phyloP scores from a whole-genome alignment of 176 grass and related monocot species.

The Eremochloa ophiuroides region DNA sequence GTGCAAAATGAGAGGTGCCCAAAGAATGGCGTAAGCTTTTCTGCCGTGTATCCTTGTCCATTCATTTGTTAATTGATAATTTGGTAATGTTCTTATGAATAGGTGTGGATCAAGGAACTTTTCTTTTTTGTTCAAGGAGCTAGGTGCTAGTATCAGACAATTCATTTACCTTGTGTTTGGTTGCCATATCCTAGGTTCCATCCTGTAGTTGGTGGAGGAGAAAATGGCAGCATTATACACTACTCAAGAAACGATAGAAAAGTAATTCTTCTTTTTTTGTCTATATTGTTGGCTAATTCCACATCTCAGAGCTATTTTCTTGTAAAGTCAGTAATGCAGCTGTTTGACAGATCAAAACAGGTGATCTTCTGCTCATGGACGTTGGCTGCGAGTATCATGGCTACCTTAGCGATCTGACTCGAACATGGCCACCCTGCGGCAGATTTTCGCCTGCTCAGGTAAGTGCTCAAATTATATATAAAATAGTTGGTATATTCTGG shows the following conservation, averaged over 20 bases:
- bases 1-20: slow-evolving; percentile 96
- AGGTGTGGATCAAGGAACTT: neutral
- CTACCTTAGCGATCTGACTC: slow-evolving; percentile 87
- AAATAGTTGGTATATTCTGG: neutral
- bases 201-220: slow-evolving; percentile 86
- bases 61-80: slow-evolving; percentile 12
- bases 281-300: neutral
- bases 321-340: slow-evolving; percentile 35
- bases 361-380: slow-evolving; percentile 93
- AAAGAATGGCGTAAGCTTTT: slow-evolving; percentile 93
- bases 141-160: neutral
- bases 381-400: slow-evolving; percentile 97
- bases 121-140: neutral
- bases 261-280: slow-evolving; percentile 25
- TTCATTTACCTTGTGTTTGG: neutral
- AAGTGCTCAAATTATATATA: neutral
- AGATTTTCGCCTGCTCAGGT: slow-evolving; percentile 88
- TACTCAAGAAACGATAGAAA: slow-evolving; percentile 89
- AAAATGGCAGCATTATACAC: slow-evolving; percentile 88
- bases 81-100: neutral
- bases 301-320: slow-evolving; percentile 16
- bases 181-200: slow-evolving; percentile 65
- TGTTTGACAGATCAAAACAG: slow-evolving; percentile 67
- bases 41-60: slow-evolving; percentile 13
- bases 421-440: slow-evolving; percentile 77